These are phyloP conservation scores for Musa itinerans DNA, from an alignment of 176 grass and related monocot genomes.

Conservation along the genomic window DNA sequence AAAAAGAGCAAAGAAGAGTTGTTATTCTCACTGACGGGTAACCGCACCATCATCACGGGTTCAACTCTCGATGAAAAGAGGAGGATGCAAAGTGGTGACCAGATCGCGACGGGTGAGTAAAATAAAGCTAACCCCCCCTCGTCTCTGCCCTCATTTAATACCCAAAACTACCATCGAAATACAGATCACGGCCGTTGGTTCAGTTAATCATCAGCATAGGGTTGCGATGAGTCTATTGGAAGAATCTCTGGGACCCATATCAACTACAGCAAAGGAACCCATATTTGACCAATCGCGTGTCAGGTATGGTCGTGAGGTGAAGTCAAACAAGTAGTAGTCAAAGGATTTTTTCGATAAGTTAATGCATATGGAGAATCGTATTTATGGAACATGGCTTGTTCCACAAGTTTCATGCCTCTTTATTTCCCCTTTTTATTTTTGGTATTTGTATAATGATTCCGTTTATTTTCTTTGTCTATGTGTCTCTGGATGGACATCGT, in stretches of 20 bases:
- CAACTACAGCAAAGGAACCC: too few relatives aligned
- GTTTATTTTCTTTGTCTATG: too few relatives aligned
- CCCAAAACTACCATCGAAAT: background rate
- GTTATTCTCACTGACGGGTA: slow-evolving; percentile 1
- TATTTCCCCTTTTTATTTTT: background rate
- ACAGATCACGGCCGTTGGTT: slow-evolving; percentile 3
- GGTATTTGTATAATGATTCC: too few relatives aligned
- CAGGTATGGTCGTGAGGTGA: too few relatives aligned
- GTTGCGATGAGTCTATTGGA: too few relatives aligned
- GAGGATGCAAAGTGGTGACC: background rate
- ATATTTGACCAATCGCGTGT: too few relatives aligned
- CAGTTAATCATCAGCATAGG: background rate
- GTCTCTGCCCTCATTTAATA: background rate
- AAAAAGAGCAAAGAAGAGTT: background rate
- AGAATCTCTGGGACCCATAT: too few relatives aligned
- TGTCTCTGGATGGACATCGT: too few relatives aligned
- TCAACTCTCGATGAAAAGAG: background rate
- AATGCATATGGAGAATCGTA: background rate
- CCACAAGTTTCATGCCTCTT: slow-evolving; percentile 11
- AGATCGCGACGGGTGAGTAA: background rate
- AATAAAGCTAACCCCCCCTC: background rate
- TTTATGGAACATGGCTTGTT: background rate
- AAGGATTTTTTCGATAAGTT: background rate
- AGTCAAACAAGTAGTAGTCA: too few relatives aligned
- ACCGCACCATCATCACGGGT: slow-evolving; percentile 8